Conservation (phyloP, 129 eudicot species). For the Daucus carota region DH1_v3.0 NC_030382.2:311001-311500, state of each 20-base stretch:
- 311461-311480: conserved; percentile 75
- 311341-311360: background rate
- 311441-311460: conserved; percentile 89
- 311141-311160: no score
- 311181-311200: no score
- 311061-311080: background rate
- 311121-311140: background rate
- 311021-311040: background rate
- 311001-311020: background rate
- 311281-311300: background rate
- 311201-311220: no score
- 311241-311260: no score
- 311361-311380: background rate
- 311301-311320: background rate
- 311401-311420: conserved; percentile 85
- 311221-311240: no score
- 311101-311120: background rate
- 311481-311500: conserved; percentile 67
- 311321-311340: background rate
- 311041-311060: background rate
- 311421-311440: conserved; percentile 75
- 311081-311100: background rate
- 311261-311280: background rate
- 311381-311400: conserved; percentile 94
- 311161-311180: no score